Evolutionary conservation across 208 protist species (phyloP).

Genomic region (Leishmania martiniquensis): DNA sequence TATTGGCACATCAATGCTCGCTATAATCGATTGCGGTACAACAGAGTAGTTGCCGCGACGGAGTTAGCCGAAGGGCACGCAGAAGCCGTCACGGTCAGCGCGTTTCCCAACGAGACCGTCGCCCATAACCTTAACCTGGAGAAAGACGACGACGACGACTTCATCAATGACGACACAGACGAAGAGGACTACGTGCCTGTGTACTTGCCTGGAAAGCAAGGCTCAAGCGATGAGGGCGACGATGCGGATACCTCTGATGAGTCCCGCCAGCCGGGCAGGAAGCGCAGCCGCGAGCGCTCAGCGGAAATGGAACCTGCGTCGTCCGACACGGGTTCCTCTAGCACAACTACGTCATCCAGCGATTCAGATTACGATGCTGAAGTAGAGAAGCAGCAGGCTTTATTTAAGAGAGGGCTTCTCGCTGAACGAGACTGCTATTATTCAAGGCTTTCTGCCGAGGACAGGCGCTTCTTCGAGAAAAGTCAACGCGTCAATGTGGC

Average conservation of each 20-base stretch:
- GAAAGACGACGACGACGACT: constrained; percentile 38
- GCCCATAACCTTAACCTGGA: constrained; percentile 40
- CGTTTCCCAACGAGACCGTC: constrained; percentile 57
- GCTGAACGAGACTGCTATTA: constrained; percentile 33
- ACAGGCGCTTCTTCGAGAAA: constrained; percentile 35
- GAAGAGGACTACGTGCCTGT: constrained; percentile 19
- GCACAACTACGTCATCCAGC: constrained; percentile 5
- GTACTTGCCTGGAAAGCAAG: constrained; percentile 23
- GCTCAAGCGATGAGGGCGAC: constrained; percentile 8
- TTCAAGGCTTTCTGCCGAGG: constrained; percentile 46
- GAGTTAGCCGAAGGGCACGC: constrained; percentile 49
- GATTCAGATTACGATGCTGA: constrained; percentile 10
- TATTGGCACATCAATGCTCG: constrained; percentile 84
- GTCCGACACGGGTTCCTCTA: background rate
- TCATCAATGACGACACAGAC: constrained; percentile 39
- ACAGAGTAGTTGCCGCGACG: constrained; percentile 71
- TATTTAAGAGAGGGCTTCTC: constrained; percentile 40
- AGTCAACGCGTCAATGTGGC: constrained; percentile 14
- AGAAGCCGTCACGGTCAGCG: constrained; percentile 37
- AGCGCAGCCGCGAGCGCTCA: constrained; percentile 8
- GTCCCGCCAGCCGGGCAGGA: background rate
- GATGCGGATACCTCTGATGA: constrained; percentile 13
- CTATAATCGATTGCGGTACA: constrained; percentile 88
- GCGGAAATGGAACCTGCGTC: background rate
- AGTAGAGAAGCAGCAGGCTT: constrained; percentile 7